Conservation (phyloP, 202 grass and related monocot genomes). For the Digitaria exilis region DNA sequence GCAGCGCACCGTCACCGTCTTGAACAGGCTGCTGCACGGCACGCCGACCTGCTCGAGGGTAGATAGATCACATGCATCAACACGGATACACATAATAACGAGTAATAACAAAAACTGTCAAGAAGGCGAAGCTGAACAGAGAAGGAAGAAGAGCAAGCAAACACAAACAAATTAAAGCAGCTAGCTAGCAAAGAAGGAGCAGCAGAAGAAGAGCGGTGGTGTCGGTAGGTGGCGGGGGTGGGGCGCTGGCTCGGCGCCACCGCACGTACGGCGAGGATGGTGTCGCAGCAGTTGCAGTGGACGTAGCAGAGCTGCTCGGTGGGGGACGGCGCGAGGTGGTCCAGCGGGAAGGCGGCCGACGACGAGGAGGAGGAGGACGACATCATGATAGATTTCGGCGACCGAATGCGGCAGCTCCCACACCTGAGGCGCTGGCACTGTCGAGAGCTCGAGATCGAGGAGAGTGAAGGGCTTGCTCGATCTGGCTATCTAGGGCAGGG, state of each 20-base stretch:
- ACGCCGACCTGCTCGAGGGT: conserved; percentile 86
- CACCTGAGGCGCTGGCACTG: conserved; percentile 1
- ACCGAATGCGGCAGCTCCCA: not conserved
- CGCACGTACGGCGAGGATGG: conserved; percentile 84
- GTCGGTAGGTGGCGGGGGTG: conserved; percentile 34
- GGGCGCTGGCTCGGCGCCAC: conserved; percentile 29
- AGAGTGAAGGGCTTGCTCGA: no score
- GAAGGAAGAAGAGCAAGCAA: not conserved
- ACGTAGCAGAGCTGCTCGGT: conserved; percentile 99
- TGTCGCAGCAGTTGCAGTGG: conserved; percentile 98
- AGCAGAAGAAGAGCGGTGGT: not conserved
- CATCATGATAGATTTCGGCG: conserved; percentile 34
- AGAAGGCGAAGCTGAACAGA: not conserved
- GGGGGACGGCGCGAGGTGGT: conserved; percentile 75
- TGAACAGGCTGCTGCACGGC: conserved; percentile 93
- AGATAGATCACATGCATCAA: not conserved
- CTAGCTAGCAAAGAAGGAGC: not conserved
- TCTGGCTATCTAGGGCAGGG: not conserved
- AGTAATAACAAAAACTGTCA: not conserved
- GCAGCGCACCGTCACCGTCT: conserved; percentile 98
- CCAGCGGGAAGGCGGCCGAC: conserved; percentile 69
- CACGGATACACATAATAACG: no score
- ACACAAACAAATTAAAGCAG: not conserved
- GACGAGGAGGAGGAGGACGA: conserved; percentile 82
- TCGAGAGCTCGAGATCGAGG: not conserved